phyloP scores from a whole-genome alignment of 2,329 filamentous ascomycete species.

The Epichloe hybrida region DNA sequence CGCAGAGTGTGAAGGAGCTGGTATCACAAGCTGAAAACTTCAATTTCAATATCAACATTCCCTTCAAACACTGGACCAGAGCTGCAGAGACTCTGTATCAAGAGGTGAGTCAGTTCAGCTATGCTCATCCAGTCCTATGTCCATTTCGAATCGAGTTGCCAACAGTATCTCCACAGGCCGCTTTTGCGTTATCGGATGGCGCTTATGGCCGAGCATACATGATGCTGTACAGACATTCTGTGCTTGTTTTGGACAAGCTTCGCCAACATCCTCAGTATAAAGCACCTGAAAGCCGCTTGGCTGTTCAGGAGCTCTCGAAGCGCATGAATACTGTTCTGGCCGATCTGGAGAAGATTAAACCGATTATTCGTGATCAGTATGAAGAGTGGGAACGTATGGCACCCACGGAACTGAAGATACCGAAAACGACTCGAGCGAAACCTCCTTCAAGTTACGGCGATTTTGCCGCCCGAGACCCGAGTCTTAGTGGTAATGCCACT shows the following conservation, averaged over 20 bases:
- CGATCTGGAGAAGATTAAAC: conserved; percentile 66
- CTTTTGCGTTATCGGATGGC: conserved; percentile 72
- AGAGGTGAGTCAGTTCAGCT: conserved; percentile 45
- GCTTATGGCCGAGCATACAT: conserved; percentile 84
- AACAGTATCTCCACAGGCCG: conserved; percentile 43
- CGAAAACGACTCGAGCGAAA: conserved; percentile 8
- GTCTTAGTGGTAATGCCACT: conserved; percentile 40
- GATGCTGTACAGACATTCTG: conserved; percentile 77
- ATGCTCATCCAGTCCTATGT: background rate
- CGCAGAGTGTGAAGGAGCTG: conserved; percentile 63
- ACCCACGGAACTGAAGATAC: conserved; percentile 18
- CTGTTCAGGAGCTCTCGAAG: conserved; percentile 39
- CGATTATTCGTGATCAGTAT: conserved; percentile 58
- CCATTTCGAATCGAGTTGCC: background rate
- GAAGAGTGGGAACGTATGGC: conserved; percentile 51
- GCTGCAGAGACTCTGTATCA: conserved; percentile 67
- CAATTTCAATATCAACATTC: conserved; percentile 63
- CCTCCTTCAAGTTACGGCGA: conserved; percentile 26
- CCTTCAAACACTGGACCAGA: conserved; percentile 68
- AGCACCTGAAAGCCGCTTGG: conserved; percentile 48
- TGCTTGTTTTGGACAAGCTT: conserved; percentile 67
- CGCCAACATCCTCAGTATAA: conserved; percentile 63
- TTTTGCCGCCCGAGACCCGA: conserved; percentile 46
- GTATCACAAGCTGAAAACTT: conserved; percentile 64
- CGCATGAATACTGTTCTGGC: conserved; percentile 46